phyloP scores from a whole-genome alignment of 2,329 filamentous ascomycete species.

The Ceratocystis ficicola region DNA sequence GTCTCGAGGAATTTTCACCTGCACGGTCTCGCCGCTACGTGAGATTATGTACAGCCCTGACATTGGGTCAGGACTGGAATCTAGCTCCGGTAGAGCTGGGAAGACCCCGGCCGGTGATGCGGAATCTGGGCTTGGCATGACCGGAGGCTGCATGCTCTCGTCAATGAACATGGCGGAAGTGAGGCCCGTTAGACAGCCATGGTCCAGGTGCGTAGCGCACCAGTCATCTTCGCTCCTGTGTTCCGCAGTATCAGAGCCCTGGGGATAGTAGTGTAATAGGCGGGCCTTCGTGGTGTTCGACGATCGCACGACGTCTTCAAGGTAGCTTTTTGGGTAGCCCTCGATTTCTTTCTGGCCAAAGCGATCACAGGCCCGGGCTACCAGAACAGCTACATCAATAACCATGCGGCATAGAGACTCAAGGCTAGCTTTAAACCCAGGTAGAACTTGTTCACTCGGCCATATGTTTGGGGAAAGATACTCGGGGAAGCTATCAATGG shows the following conservation, averaged over 20 bases:
- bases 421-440: conserved; percentile 61
- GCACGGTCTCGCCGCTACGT: conserved; percentile 67
- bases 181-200: conserved; percentile 84
- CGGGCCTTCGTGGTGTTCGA: conserved; percentile 85
- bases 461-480: conserved; percentile 86
- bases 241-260: conserved; percentile 31
- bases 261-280: conserved; percentile 84
- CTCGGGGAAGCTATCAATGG: conserved; percentile 58
- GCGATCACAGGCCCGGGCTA: conserved; percentile 78
- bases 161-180: conserved; percentile 96
- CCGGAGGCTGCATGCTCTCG: conserved; percentile 41
- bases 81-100: conserved; percentile 55
- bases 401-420: conserved; percentile 69
- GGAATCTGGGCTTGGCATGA: conserved; percentile 28
- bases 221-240: conserved; percentile 64
- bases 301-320: conserved; percentile 74
- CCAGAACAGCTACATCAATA: conserved; percentile 78
- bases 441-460: conserved; percentile 57
- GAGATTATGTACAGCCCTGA: conserved; percentile 93
- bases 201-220: conserved; percentile 85
- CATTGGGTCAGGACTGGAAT: conserved; percentile 63
- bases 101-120: conserved; percentile 27
- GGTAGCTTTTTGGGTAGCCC: conserved; percentile 63
- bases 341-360: conserved; percentile 70
- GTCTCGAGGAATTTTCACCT: conserved; percentile 81